Evolutionary conservation across 1,139 yeast species (phyloP).

Genomic region (Lodderomyces oxycetoniae): DNA sequence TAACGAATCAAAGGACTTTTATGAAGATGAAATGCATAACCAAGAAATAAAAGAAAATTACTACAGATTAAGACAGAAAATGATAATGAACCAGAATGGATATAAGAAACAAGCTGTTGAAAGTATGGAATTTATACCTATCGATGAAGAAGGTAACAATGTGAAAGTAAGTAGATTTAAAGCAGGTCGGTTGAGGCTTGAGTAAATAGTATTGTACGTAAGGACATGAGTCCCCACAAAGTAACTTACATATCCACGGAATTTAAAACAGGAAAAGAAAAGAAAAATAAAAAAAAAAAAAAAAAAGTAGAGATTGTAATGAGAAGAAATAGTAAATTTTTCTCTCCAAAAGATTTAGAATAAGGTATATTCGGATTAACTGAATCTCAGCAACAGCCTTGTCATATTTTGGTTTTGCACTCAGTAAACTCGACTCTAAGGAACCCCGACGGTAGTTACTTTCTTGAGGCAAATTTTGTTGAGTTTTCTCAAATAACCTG

Average conservation of each 20-base stretch:
- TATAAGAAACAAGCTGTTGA: conserved; percentile 36
- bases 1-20: conserved; percentile 14
- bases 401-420: no score
- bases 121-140: conserved; percentile 61
- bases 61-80: conserved; percentile 50
- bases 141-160: conserved; percentile 64
- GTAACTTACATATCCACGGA: no score
- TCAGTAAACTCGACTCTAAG: no score
- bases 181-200: conserved; percentile 22
- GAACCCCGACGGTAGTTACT: no score
- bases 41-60: conserved; percentile 53
- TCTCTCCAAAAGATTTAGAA: no score
- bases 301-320: neutral
- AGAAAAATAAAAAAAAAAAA: neutral
- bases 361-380: no score
- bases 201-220: no score
- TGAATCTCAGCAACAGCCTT: no score
- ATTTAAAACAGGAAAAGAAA: neutral
- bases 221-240: no score
- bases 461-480: no score
- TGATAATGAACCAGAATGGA: conserved; percentile 43
- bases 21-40: conserved; percentile 28
- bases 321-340: no score
- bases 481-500: no score
- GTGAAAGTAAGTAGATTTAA: conserved; percentile 62